Conservation (phyloP, 352 stramenopile genomes). For the Phytophthora cactorum region DNA sequence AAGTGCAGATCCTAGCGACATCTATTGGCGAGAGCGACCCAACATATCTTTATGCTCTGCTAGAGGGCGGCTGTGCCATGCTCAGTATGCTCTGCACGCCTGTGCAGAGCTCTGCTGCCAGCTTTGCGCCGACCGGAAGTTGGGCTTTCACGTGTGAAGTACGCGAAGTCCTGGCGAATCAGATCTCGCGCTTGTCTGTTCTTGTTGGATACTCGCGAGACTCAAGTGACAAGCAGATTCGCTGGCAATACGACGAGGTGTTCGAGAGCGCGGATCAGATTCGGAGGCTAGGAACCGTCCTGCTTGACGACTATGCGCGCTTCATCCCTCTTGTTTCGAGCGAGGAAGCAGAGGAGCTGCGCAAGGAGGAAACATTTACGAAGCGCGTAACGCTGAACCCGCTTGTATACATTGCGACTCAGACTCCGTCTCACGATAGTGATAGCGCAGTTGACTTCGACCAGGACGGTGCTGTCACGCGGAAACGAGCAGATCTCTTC, state of each 20-base stretch:
- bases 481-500: constrained; percentile 65
- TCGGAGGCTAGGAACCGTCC: constrained; percentile 49
- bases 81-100: constrained; percentile 63
- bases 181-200: constrained; percentile 63
- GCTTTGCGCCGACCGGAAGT: constrained; percentile 50
- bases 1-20: constrained; percentile 59
- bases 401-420: constrained; percentile 74
- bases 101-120: constrained; percentile 34
- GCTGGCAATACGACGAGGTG: constrained; percentile 62
- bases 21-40: constrained; percentile 68
- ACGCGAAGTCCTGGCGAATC: constrained; percentile 66
- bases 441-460: constrained; percentile 38
- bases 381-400: constrained; percentile 73
- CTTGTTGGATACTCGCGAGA: constrained; percentile 55
- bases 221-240: constrained; percentile 39
- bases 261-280: constrained; percentile 76
- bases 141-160: constrained; percentile 71
- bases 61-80: constrained; percentile 78
- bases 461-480: constrained; percentile 30
- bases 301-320: constrained; percentile 64
- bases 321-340: constrained; percentile 47
- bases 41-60: constrained; percentile 61
- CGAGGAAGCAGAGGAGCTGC: constrained; percentile 63
- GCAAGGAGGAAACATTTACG: constrained; percentile 62
- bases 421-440: constrained; percentile 30